These are phyloP conservation scores for Dipodascopsis uninucleata DNA, from an alignment of 805 yeast genomes.

Conservation along the genomic window DNA sequence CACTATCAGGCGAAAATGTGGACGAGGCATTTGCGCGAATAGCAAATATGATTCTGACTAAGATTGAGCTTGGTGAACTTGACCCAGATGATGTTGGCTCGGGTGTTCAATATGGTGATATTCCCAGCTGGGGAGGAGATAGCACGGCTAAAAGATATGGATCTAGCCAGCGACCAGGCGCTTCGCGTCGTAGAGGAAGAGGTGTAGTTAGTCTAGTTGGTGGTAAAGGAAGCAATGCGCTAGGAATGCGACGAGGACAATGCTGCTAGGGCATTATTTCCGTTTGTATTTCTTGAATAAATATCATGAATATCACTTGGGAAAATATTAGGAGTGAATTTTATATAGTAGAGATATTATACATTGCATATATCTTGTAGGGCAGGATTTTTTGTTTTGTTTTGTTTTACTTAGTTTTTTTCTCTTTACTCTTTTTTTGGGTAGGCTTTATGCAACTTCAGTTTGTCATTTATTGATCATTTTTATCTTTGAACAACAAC, in stretches of 20 bases:
- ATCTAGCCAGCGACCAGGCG: slow-evolving; percentile 9
- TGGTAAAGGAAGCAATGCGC: slow-evolving; percentile 28
- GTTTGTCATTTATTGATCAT: neutral
- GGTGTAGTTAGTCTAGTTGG: slow-evolving; percentile 28
- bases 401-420: slow-evolving; percentile 1
- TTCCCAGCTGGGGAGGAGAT: slow-evolving; percentile 38
- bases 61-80: slow-evolving; percentile 46
- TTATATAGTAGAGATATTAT: too few species aligned
- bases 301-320: too few species aligned
- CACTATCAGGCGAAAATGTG: slow-evolving; percentile 43
- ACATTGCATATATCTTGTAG: too few species aligned
- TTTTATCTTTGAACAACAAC: too few species aligned
- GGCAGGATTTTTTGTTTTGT: slow-evolving; percentile 2
- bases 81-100: slow-evolving; percentile 47
- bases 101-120: slow-evolving; percentile 53
- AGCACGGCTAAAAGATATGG: slow-evolving; percentile 7
- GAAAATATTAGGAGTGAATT: too few species aligned
- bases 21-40: slow-evolving; percentile 42
- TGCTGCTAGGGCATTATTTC: slow-evolving; percentile 12
- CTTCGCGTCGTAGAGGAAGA: slow-evolving; percentile 9
- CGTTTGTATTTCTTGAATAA: too few species aligned
- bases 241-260: slow-evolving; percentile 23
- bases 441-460: neutral
- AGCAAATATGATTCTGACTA: slow-evolving; percentile 43
- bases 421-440: neutral